Base-by-base conservation (phyloP, 495 filamentous ascomycete genomes). In the Lophiostoma macrostomum region DNA sequence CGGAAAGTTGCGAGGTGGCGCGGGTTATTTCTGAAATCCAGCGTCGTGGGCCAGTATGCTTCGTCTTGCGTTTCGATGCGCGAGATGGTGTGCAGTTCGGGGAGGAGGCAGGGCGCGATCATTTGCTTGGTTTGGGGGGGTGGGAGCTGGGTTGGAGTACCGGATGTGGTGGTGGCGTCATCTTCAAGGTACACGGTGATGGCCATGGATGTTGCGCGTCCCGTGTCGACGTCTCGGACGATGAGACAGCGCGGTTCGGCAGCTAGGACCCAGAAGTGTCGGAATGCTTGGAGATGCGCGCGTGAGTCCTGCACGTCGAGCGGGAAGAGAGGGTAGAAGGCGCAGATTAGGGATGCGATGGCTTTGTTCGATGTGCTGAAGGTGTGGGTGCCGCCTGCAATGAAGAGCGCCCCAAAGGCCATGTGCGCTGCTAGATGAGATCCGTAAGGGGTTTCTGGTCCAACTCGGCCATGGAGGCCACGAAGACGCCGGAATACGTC, bases 191-290 rank as follows among this genome's bases (percentile, higher is more conserved):
- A 77, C 31, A 85, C 68, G 0, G 56, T 74, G 55, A 99, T 76
- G 0, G 88, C 85, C 16, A 91, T 74, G 28, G 80, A 77, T 44
- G 91, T 78, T 1, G 91, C 88, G 10, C 85, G 82, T 46, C 86
- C 78, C 0, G 87, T 91, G 49, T 88, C 85, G 6, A 91, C 79
- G 56, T 97, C 91, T 37, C 88, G 84, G 6, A 85, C 78, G 3
- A 99, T 77, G 4, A 97, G 76, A 65, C 93, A 97, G 41, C 93
- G 82, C 0, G 88, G 80, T 54, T 97, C 93, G 5, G 89, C 84
- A 5, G 94, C 93, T 8, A 99, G 77, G 12, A 95, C 90, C 93
- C 93, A 99, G 64, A 99, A 83, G 69, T 99, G 93, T 1, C 94
- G 85, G 76, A 97, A 95, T 5, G 93, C 93, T 76, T 99, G 93